These are phyloP conservation scores for Phytopythium vexans DNA, from an alignment of 352 stramenopile genomes.

Conservation along the genomic window DNA sequence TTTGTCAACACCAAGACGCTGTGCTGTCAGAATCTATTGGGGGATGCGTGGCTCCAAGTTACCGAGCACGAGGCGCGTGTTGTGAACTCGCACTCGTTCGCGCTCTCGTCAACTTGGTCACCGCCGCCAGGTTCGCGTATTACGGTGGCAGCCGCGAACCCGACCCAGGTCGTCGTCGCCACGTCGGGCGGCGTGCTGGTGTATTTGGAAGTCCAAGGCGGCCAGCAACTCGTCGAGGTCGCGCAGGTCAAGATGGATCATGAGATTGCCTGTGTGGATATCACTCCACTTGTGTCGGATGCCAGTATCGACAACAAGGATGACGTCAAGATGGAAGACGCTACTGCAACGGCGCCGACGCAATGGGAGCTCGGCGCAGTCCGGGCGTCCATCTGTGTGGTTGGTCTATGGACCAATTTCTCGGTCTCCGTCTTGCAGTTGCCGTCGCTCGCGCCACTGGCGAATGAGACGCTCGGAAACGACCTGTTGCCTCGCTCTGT, in stretches of 20 bases:
- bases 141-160: slow-evolving; percentile 83
- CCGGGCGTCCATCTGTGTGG: slow-evolving; percentile 61
- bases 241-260: slow-evolving; percentile 82
- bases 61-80: slow-evolving; percentile 92
- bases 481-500: slow-evolving; percentile 87
- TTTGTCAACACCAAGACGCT: slow-evolving; percentile 90
- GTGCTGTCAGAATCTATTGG: slow-evolving; percentile 91
- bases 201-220: slow-evolving; percentile 85
- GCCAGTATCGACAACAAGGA: slow-evolving; percentile 18
- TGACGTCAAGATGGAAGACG: slow-evolving; percentile 60
- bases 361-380: slow-evolving; percentile 62
- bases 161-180: slow-evolving; percentile 91
- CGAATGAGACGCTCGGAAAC: slow-evolving; percentile 70
- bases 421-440: slow-evolving; percentile 87
- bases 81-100: slow-evolving; percentile 65
- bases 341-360: slow-evolving; percentile 8
- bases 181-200: slow-evolving; percentile 87
- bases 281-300: slow-evolving; percentile 54
- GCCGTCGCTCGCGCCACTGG: slow-evolving; percentile 65
- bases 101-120: slow-evolving; percentile 72
- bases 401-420: slow-evolving; percentile 93
- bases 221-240: slow-evolving; percentile 52
- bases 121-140: slow-evolving; percentile 64
- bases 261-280: slow-evolving; percentile 94
- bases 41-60: slow-evolving; percentile 91